These are phyloP conservation scores for Alnus glutinosa DNA, from an alignment of 306 rosid genomes.

Conservation along the genomic window DNA sequence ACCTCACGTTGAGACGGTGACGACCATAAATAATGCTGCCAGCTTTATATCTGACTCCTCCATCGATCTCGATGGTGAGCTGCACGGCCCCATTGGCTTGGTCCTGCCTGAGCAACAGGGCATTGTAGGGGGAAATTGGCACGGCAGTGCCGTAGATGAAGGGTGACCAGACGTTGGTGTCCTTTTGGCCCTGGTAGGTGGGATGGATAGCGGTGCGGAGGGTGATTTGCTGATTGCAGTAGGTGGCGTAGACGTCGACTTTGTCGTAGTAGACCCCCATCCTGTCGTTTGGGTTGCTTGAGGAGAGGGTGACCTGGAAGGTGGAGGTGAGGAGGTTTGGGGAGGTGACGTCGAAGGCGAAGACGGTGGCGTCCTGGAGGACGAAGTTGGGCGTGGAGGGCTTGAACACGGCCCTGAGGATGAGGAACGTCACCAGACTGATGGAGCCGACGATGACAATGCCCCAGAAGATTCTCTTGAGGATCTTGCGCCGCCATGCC, in stretches of 20 bases:
- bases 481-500: not conserved
- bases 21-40: slow-evolving; percentile 61
- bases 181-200: slow-evolving; percentile 82
- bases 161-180: slow-evolving; percentile 80
- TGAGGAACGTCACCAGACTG: slow-evolving; percentile 48
- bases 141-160: slow-evolving; percentile 64
- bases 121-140: slow-evolving; percentile 78
- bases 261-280: slow-evolving; percentile 86
- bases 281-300: slow-evolving; percentile 79
- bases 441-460: slow-evolving; percentile 54
- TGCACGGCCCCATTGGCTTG: slow-evolving; percentile 47
- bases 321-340: slow-evolving; percentile 69
- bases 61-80: slow-evolving; percentile 52
- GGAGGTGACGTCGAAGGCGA: slow-evolving; percentile 70
- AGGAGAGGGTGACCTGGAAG: slow-evolving; percentile 68
- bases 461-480: slow-evolving; percentile 32
- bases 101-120: slow-evolving; percentile 41
- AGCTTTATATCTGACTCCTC: slow-evolving; percentile 80
- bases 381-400: slow-evolving; percentile 75
- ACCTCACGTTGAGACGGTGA: slow-evolving; percentile 64
- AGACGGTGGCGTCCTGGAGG: slow-evolving; percentile 85
- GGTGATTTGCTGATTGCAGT: slow-evolving; percentile 76
- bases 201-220: slow-evolving; percentile 65
- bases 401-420: slow-evolving; percentile 70
- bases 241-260: slow-evolving; percentile 60